Evolutionary conservation across 1,139 yeast species (phyloP), one percentile per base, ranked within the genome.

Genomic region (Scheffersomyces illinoinensis): DNA sequence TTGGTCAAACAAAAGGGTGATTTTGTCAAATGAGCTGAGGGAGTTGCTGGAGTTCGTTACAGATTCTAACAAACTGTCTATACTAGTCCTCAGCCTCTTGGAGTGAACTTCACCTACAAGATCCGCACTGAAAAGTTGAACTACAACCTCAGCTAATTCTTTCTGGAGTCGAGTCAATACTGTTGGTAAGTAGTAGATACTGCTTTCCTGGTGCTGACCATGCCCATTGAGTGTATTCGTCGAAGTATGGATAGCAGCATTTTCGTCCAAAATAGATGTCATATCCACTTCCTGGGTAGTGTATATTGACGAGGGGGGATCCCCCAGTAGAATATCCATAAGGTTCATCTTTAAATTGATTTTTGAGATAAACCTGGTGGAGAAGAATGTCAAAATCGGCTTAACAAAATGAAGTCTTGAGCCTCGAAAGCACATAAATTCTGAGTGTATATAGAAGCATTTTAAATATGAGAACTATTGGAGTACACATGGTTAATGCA

Each of bases 161-260:
- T 72, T 74, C 66, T 89, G 95, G 14, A 87, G 72, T 2, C 77
- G 68, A 0, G 91, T 82, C 54, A 86, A 76, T 1, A 80, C 76
- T 0, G 88, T 80, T 1, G 93, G 91, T 19, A 89, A 70, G 64
- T 82, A 79, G 65, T 77, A 82, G 0, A 85, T 76, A 10, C 74
- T 74, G 56, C 68, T 58, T 19, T 23, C 54, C 3, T 53, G 53
- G 46, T 18, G 53, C 51, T 51, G 51, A 17, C 17, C 54, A 17
- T 51, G 48, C 14, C 47, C 54, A 17, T 17, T 43, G 19, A 54
- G 23, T 12, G 23, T 18, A n/a, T 21, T n/a, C 20, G 23, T 52
- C 52, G 48, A 14, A 12, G 20, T 19, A 18, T 47, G 55, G 14
- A 26, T 33, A 21, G 14, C 14, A n/a, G 53, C 18, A 17, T 18